phyloP scores from a whole-genome alignment of 228 moss, liverwort and hornwort species.

The Sphagnum fallax region DNA sequence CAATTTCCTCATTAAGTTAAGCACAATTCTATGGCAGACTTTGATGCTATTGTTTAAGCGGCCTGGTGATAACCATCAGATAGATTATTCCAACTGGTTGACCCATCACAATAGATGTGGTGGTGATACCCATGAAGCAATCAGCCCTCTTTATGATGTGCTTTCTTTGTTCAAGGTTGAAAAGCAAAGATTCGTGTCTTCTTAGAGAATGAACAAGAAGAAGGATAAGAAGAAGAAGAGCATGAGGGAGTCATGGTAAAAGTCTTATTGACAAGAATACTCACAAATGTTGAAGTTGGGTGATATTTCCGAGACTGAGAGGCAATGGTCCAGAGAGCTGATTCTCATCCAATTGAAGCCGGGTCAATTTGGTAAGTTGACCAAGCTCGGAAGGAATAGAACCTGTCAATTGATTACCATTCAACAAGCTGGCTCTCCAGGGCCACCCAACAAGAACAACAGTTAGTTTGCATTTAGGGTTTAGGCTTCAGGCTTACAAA shows the following conservation, averaged over 20 bases:
- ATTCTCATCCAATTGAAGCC: slow-evolving; percentile 36
- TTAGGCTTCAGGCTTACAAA: too few relatives aligned
- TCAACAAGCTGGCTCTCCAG: slow-evolving; percentile 28
- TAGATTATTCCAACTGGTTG: too few relatives aligned
- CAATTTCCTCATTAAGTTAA: background rate
- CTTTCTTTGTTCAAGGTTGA: too few relatives aligned
- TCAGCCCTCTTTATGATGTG: too few relatives aligned
- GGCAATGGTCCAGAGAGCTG: slow-evolving; percentile 20
- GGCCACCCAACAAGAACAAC: background rate
- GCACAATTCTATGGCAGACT: background rate
- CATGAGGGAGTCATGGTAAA: too few relatives aligned
- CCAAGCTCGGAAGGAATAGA: slow-evolving; percentile 28
- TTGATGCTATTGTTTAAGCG: too few relatives aligned
- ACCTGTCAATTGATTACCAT: slow-evolving; percentile 21
- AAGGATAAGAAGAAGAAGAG: too few relatives aligned
- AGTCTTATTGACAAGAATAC: background rate
- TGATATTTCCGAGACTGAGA: slow-evolving; percentile 21
- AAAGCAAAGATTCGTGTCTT: too few relatives aligned
- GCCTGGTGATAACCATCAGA: too few relatives aligned
- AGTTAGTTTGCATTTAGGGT: background rate
- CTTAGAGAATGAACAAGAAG: too few relatives aligned
- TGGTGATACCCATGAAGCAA: too few relatives aligned
- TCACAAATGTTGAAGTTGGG: slow-evolving; percentile 23
- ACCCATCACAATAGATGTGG: too few relatives aligned
- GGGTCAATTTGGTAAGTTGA: slow-evolving; percentile 15